phyloP scores from a whole-genome alignment of 208 protist genomes.

The Wallacemonas collosoma region DNA sequence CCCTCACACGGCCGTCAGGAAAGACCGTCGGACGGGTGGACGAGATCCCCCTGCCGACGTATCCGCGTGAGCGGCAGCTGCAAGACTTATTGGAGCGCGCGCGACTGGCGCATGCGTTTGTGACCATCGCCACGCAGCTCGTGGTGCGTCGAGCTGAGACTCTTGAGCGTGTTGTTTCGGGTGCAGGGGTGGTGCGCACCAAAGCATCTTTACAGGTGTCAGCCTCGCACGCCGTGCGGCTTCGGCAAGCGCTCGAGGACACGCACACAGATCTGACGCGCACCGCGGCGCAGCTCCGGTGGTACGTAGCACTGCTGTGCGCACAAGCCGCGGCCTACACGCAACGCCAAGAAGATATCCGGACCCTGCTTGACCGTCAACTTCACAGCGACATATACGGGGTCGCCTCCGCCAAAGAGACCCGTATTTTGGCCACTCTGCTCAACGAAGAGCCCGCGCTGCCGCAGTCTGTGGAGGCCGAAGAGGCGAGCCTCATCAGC shows the following conservation, averaged over 20 bases:
- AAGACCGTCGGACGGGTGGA: neutral
- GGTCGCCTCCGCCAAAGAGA: conserved; percentile 66
- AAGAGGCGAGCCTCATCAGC: conserved; percentile 52
- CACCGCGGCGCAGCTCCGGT: conserved; percentile 55
- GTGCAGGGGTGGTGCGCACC: neutral
- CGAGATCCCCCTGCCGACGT: neutral
- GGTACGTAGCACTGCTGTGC: conserved; percentile 51
- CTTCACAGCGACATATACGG: conserved; percentile 69
- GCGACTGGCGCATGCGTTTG: conserved; percentile 22
- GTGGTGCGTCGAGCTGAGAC: conserved; percentile 8
- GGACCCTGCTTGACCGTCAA: conserved; percentile 60
- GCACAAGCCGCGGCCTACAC: conserved; percentile 42
- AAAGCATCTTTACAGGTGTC: neutral
- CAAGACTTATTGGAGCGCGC: conserved; percentile 22
- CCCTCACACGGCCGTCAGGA: too few species aligned
- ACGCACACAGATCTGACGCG: conserved; percentile 67
- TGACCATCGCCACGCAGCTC: conserved; percentile 19
- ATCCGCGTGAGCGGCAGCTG: conserved; percentile 15
- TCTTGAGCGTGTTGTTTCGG: neutral
- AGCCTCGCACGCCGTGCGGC: conserved; percentile 9
- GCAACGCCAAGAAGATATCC: conserved; percentile 60
- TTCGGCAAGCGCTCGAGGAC: conserved; percentile 46
- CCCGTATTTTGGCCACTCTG: conserved; percentile 56
- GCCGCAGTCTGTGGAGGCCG: conserved; percentile 46
- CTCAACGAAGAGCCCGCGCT: conserved; percentile 55